Percentiles rank a stretch among this genome's conserved stretches.
phyloP scores from a whole-genome alignment of 441 rosid genomes.

The Metrosideros polymorpha region DNA sequence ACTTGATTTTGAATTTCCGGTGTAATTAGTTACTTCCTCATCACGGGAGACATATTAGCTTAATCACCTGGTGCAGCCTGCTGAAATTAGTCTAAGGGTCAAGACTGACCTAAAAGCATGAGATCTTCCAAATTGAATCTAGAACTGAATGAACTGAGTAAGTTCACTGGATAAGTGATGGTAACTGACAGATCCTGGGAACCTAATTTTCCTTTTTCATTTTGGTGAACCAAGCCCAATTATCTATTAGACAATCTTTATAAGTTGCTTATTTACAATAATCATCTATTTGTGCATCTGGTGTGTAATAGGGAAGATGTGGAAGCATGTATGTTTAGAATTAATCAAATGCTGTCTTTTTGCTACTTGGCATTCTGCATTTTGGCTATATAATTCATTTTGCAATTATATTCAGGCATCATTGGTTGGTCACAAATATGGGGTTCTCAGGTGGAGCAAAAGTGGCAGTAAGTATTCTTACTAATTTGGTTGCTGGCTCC shows the following conservation, averaged over 20 bases:
- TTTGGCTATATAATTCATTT: neutral
- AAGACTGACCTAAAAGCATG: neutral
- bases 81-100: neutral
- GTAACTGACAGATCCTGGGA: neutral
- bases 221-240: neutral
- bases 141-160: neutral
- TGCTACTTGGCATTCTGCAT: neutral
- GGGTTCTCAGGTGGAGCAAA: constrained; percentile 95
- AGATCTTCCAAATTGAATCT: neutral
- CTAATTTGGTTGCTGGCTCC: neutral
- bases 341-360: neutral
- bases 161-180: neutral
- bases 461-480: constrained; percentile 54
- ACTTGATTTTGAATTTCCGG: neutral
- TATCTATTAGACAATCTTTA: neutral
- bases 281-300: neutral
- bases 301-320: neutral
- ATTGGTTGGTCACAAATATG: constrained; percentile 93
- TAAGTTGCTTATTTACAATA: neutral
- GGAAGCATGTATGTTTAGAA: neutral
- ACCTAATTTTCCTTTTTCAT: neutral
- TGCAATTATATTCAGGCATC: constrained; percentile 55
- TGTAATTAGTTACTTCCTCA: neutral
- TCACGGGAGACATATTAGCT: neutral
- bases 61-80: neutral